Conservation (phyloP, 2,329 filamentous ascomycete species). For the Colletotrichum sojae region DNA sequence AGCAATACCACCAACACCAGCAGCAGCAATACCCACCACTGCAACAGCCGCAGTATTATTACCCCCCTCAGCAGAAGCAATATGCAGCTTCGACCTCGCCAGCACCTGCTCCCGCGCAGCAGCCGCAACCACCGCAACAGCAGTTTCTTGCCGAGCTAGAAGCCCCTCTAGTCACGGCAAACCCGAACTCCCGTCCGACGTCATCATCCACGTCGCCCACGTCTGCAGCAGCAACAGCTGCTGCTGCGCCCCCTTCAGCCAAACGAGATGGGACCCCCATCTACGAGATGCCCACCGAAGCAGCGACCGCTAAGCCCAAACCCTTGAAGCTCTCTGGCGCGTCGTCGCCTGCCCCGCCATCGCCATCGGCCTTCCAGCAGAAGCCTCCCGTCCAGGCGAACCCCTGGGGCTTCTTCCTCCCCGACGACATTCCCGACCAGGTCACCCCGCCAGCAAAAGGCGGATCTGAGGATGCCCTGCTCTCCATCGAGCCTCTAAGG, state of each 20-base stretch:
- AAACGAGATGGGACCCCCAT: neutral
- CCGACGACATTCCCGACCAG: slow-evolving; percentile 12
- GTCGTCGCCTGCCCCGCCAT: neutral
- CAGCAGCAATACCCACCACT: slow-evolving; percentile 27
- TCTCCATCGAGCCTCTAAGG: slow-evolving; percentile 32
- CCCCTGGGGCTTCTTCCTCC: slow-evolving; percentile 42
- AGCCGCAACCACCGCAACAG: neutral
- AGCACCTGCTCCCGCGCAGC: neutral
- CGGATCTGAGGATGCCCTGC: neutral
- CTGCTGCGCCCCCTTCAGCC: neutral
- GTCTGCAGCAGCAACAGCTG: neutral
- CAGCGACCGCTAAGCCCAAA: slow-evolving; percentile 4
- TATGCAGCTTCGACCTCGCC: slow-evolving; percentile 1
- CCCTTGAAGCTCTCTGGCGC: neutral
- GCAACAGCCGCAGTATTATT: slow-evolving; percentile 33
- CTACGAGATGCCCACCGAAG: slow-evolving; percentile 35
- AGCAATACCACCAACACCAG: slow-evolving; percentile 10
- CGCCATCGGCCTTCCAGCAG: neutral
- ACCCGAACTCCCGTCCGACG: slow-evolving; percentile 14
- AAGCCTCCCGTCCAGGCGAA: slow-evolving; percentile 38
- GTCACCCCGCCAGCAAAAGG: neutral
- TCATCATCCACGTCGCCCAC: neutral
- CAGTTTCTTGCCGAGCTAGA: slow-evolving; percentile 41
- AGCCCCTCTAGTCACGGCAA: slow-evolving; percentile 5
- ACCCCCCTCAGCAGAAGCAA: slow-evolving; percentile 26